Evolutionary conservation across 192 early-diverging fungal species (phyloP).

Genomic region (Podochytrium sp.): DNA sequence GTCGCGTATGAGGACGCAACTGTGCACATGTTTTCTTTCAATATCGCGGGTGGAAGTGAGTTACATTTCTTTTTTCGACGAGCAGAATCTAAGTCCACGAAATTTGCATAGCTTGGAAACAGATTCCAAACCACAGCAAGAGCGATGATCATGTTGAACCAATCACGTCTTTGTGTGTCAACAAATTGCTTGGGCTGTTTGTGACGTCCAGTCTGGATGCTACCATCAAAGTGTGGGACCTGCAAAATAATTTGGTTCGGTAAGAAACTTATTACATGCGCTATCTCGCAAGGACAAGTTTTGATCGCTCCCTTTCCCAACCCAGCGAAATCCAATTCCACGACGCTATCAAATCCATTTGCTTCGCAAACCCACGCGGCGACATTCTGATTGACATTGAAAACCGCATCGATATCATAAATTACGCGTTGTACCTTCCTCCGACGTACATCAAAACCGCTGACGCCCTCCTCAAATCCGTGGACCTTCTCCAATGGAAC

Average conservation of each 20-base stretch:
- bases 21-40: constrained; percentile 9
- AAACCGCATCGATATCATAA: constrained; percentile 53
- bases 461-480: constrained; percentile 12
- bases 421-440: constrained; percentile 41
- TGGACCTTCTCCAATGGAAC: neutral
- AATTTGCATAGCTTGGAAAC: constrained; percentile 38
- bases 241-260: constrained; percentile 46
- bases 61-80: neutral
- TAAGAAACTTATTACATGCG: constrained; percentile 10
- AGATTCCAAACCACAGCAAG: constrained; percentile 40
- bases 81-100: no score
- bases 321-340: constrained; percentile 57
- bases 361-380: constrained; percentile 37
- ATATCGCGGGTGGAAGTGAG: neutral
- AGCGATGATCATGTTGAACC: constrained; percentile 54
- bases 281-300: neutral
- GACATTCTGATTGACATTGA: constrained; percentile 51
- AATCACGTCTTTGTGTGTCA: constrained; percentile 41
- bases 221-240: constrained; percentile 53
- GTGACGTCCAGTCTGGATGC: constrained; percentile 42
- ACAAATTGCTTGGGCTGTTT: constrained; percentile 44
- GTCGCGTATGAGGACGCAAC: constrained; percentile 1
- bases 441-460: constrained; percentile 35
- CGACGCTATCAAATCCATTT: constrained; percentile 43
- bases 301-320: neutral